Evolutionary conservation across 2,329 filamentous ascomycete species (phyloP).

Genomic region (Colletotrichum lentis): DNA sequence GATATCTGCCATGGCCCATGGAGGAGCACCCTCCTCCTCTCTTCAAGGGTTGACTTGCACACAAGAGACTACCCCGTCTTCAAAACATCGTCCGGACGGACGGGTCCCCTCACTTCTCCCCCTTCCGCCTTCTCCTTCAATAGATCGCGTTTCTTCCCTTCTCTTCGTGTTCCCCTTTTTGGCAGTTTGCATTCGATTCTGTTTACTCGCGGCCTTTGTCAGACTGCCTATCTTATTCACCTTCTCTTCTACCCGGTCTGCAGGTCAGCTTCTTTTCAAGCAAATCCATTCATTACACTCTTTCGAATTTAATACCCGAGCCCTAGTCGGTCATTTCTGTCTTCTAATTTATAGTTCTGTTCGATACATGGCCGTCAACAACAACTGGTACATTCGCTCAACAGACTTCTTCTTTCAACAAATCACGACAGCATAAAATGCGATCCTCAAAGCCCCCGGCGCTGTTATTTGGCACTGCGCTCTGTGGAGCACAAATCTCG

Average conservation of each 20-base stretch:
- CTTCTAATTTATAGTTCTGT: conserved; percentile 18
- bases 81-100: conserved; percentile 15
- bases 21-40: neutral
- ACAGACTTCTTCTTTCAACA: neutral
- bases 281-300: conserved; percentile 21
- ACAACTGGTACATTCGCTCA: neutral
- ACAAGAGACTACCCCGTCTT: conserved; percentile 19
- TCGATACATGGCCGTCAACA: neutral
- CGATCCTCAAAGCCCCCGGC: conserved; percentile 26
- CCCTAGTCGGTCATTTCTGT: conserved; percentile 26
- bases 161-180: conserved; percentile 30
- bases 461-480: conserved; percentile 25
- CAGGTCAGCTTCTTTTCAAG: conserved; percentile 31
- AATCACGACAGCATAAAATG: conserved; percentile 21
- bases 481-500: conserved; percentile 37
- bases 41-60: conserved; percentile 28
- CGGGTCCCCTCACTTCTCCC: conserved; percentile 9
- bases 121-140: conserved; percentile 24
- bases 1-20: conserved; percentile 3
- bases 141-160: conserved; percentile 13
- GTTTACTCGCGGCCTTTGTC: conserved; percentile 20
- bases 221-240: conserved; percentile 24
- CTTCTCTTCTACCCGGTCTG: conserved; percentile 30
- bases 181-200: conserved; percentile 31
- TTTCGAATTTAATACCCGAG: conserved; percentile 26